Evolutionary conservation across 2,329 filamentous ascomycete genomes (phyloP).

Genomic region (Purpureocillium takamizusanense): DNA sequence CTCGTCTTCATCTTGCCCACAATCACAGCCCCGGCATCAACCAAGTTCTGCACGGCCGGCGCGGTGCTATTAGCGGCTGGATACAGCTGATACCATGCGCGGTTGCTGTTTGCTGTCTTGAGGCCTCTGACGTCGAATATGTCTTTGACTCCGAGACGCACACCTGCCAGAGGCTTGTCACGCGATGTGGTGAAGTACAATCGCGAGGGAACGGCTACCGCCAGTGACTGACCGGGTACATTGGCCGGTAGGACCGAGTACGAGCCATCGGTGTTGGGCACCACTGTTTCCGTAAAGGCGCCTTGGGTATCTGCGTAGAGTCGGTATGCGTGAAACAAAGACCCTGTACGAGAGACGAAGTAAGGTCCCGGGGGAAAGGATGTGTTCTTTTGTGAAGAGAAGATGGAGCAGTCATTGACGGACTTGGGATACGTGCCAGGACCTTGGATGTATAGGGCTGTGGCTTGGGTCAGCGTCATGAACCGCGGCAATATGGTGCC

Average conservation of each 20-base stretch:
- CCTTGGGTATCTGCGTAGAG: slow-evolving; percentile 13
- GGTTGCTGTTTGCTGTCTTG: slow-evolving; percentile 42
- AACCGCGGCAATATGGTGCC: no score
- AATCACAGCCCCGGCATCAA: slow-evolving; percentile 46
- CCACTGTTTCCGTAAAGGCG: slow-evolving; percentile 9
- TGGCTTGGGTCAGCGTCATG: no score
- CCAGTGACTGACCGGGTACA: slow-evolving; percentile 5
- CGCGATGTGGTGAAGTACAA: slow-evolving; percentile 41
- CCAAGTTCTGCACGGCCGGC: slow-evolving; percentile 42
- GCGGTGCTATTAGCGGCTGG: slow-evolving; percentile 36
- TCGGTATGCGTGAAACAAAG: slow-evolving; percentile 9
- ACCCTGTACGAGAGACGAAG: slow-evolving; percentile 6
- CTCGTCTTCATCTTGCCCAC: slow-evolving; percentile 36
- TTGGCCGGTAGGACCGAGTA: slow-evolving; percentile 6
- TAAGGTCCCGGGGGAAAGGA: slow-evolving; percentile 9
- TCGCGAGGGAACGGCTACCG: slow-evolving; percentile 42
- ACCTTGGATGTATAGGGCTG: not conserved
- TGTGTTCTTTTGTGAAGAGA: not conserved
- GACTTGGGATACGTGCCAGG: not conserved
- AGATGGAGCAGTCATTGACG: not conserved
- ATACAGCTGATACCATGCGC: slow-evolving; percentile 47
- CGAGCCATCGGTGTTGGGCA: not conserved
- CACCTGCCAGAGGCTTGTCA: slow-evolving; percentile 43
- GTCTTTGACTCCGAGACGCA: slow-evolving; percentile 51
- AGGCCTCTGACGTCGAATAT: slow-evolving; percentile 47